Conservation (phyloP, 73 alveolate genomes). For the Paramecium primaurelia region DNA sequence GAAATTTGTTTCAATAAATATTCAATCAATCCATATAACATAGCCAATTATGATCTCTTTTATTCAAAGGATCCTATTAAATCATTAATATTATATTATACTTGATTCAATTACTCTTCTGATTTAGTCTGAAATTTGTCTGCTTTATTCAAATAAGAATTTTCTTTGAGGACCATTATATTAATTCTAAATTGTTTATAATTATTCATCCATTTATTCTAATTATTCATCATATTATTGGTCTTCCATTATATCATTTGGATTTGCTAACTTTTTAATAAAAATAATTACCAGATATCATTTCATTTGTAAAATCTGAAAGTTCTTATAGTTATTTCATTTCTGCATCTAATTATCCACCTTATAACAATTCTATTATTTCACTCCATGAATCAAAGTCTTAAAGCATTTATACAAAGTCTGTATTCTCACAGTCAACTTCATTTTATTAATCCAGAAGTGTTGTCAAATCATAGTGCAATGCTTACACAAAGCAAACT, state of each 20-base stretch:
- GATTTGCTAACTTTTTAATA: background rate
- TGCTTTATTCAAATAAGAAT: constrained; percentile 16
- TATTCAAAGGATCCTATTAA: background rate
- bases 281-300: background rate
- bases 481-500: constrained; percentile 29
- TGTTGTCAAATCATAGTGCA: background rate
- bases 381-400: constrained; percentile 26
- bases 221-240: background rate
- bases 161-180: background rate
- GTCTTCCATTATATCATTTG: constrained; percentile 10
- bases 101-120: background rate
- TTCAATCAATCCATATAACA: constrained; percentile 33
- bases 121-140: background rate
- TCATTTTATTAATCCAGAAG: constrained; percentile 2
- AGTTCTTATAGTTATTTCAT: background rate
- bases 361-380: background rate
- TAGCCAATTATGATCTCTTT: constrained; percentile 10
- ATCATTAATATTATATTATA: background rate
- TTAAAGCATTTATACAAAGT: background rate
- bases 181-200: background rate
- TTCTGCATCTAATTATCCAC: background rate
- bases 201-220: background rate
- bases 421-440: constrained; percentile 23
- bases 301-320: background rate
- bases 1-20: background rate